Evolutionary conservation across 495 filamentous ascomycete genomes (phyloP).

Genomic region (Neurospora terricola): DNA sequence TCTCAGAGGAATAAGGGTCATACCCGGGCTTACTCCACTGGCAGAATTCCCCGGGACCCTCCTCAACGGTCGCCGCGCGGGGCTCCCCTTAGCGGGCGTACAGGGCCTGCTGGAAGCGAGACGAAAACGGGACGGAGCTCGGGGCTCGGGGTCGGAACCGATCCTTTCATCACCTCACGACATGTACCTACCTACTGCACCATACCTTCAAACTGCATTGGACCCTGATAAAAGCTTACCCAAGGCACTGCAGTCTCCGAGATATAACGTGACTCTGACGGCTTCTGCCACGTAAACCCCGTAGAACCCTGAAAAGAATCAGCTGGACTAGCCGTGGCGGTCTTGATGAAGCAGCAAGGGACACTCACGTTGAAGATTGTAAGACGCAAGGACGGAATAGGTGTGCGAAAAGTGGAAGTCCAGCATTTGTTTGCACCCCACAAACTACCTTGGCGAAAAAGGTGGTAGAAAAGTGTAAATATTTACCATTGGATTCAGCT

Average conservation of each 20-base stretch:
- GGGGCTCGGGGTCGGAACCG: neutral
- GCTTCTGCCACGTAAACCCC: neutral
- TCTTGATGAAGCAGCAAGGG: neutral
- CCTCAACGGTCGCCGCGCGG: neutral
- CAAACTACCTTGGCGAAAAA: neutral
- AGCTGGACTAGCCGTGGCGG: neutral
- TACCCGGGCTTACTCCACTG: neutral
- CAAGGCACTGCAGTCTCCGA: neutral
- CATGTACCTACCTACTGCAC: neutral
- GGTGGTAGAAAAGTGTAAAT: neutral
- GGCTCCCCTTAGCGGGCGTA: neutral
- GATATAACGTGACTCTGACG: neutral
- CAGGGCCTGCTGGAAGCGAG: neutral
- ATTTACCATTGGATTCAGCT: neutral
- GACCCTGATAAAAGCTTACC: neutral
- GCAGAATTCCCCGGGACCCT: neutral
- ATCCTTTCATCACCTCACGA: neutral
- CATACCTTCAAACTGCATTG: neutral
- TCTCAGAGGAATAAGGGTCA: neutral
- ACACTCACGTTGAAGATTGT: neutral
- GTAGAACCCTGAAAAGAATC: neutral
- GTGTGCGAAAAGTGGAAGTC: neutral
- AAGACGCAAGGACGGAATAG: neutral
- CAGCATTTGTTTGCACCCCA: neutral
- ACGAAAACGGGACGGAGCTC: neutral